Conservation (phyloP, 2,329 filamentous ascomycete genomes). For the Didymella arachidicola region DNA sequence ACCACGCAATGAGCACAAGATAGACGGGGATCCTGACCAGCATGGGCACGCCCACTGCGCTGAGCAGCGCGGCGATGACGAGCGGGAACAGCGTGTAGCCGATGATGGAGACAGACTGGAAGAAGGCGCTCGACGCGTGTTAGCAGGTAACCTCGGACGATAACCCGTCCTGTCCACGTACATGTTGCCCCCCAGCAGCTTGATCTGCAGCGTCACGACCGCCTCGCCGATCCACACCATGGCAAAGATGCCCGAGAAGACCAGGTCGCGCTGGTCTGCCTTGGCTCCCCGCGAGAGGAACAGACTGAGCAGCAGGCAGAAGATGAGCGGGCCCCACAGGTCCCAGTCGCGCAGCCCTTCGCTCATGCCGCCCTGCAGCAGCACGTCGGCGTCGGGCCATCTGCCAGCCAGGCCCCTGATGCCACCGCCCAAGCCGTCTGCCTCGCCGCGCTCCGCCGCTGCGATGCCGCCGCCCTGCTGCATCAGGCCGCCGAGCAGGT, state of each 20-base stretch:
- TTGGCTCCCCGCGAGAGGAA: slow-evolving; percentile 84
- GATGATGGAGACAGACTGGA: slow-evolving; percentile 97
- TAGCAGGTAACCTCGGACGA: slow-evolving; percentile 26
- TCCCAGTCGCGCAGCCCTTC: slow-evolving; percentile 96
- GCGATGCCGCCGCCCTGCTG: slow-evolving; percentile 64
- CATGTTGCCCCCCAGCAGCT: slow-evolving; percentile 95
- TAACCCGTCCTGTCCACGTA: slow-evolving; percentile 59
- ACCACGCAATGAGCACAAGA: slow-evolving; percentile 87
- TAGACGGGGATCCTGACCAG: slow-evolving; percentile 92
- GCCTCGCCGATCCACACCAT: slow-evolving; percentile 97
- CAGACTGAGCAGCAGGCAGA: slow-evolving; percentile 87
- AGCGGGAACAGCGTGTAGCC: slow-evolving; percentile 98
- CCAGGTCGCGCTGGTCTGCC: slow-evolving; percentile 80
- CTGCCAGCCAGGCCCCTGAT: slow-evolving; percentile 65
- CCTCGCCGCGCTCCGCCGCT: slow-evolving; percentile 65
- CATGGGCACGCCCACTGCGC: slow-evolving; percentile 78
- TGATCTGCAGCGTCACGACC: slow-evolving; percentile 97
- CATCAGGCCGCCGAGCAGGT: slow-evolving; percentile 77
- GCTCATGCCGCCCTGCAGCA: slow-evolving; percentile 77
- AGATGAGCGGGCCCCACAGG: slow-evolving; percentile 95
- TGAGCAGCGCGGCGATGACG: slow-evolving; percentile 89
- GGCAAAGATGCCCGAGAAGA: slow-evolving; percentile 96
- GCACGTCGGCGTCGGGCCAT: slow-evolving; percentile 73
- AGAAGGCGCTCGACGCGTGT: slow-evolving; percentile 78
- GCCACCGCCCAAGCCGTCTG: slow-evolving; percentile 52